A percentile compares a stretch with the other conserved stretches of the same genome.
Evolutionary conservation across 2,329 filamentous ascomycete species (phyloP).

Genomic region (Penicillium griseofulvum): DNA sequence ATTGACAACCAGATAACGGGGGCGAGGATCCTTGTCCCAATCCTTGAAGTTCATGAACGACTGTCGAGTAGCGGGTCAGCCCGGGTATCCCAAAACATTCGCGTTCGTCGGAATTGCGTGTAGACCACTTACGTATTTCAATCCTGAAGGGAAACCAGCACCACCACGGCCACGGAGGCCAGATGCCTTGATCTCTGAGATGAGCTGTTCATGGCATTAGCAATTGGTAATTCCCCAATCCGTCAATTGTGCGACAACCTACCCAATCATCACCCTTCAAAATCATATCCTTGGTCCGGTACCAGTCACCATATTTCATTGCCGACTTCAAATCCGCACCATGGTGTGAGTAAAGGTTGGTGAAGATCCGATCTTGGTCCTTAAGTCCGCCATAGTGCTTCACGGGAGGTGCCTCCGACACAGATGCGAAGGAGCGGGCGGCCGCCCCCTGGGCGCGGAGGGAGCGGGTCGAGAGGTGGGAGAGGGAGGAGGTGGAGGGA

Average conservation of each 20-base stretch:
- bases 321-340: slow-evolving; percentile 88
- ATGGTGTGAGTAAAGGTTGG: slow-evolving; percentile 94
- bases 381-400: slow-evolving; percentile 78
- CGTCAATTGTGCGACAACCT: slow-evolving; percentile 21
- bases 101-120: not conserved
- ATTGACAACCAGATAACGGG: slow-evolving; percentile 95
- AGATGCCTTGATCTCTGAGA: slow-evolving; percentile 94
- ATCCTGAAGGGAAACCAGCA: slow-evolving; percentile 93
- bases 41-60: slow-evolving; percentile 99
- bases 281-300: slow-evolving; percentile 98
- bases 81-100: slow-evolving; percentile 13
- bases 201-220: slow-evolving; percentile 61
- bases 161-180: slow-evolving; percentile 93
- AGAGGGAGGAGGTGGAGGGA: slow-evolving; percentile 43
- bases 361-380: slow-evolving; percentile 98
- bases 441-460: slow-evolving; percentile 41
- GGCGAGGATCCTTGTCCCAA: slow-evolving; percentile 97
- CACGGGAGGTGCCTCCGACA: slow-evolving; percentile 64
- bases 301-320: slow-evolving; percentile 98
- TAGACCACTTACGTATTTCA: slow-evolving; percentile 84
- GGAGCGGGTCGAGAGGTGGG: slow-evolving; percentile 42
- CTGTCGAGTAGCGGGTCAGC: slow-evolving; percentile 47
- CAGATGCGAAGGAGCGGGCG: slow-evolving; percentile 72
- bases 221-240: slow-evolving; percentile 7
- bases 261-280: slow-evolving; percentile 96